A percentile compares a stretch with the other conserved stretches of the same genome.
phyloP scores from a whole-genome alignment of 2,329 filamentous ascomycete genomes.

The Dactylellina haptotyla region DNA sequence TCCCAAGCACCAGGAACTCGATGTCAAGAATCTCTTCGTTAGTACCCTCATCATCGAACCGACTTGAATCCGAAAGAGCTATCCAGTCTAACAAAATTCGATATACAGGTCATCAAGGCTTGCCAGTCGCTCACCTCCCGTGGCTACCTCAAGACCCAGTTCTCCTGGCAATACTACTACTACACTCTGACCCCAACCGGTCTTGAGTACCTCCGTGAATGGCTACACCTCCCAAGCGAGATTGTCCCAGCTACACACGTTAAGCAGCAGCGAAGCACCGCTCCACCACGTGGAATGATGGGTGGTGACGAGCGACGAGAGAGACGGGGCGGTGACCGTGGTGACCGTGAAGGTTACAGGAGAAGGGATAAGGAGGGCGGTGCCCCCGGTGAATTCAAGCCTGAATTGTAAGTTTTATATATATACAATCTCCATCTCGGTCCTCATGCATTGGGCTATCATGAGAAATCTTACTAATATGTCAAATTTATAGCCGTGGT shows the following conservation, averaged over 20 bases:
- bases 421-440: no score
- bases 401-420: constrained; percentile 83
- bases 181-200: constrained; percentile 99
- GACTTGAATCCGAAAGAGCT: constrained; percentile 13
- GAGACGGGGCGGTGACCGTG: constrained; percentile 73
- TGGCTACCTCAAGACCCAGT: constrained; percentile 99
- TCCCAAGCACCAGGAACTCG: constrained; percentile 96
- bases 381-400: constrained; percentile 90
- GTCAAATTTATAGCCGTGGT: constrained; percentile 72
- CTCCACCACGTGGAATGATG: constrained; percentile 98
- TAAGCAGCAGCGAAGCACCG: constrained; percentile 99
- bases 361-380: constrained; percentile 91
- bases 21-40: constrained; percentile 98
- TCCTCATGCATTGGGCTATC: constrained; percentile 60
- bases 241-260: constrained; percentile 99
- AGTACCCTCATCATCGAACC: constrained; percentile 55
- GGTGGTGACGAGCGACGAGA: constrained; percentile 75
- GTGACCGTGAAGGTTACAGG: constrained; percentile 89
- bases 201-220: constrained; percentile 99
- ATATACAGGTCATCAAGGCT: constrained; percentile 84
- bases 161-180: constrained; percentile 99
- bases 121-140: constrained; percentile 97
- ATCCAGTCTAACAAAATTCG: constrained; percentile 37
- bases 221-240: constrained; percentile 99
- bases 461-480: constrained; percentile 58